Base-by-base conservation (phyloP, 2,329 filamentous ascomycete species). In the Trichoderma koningiopsis region DNA sequence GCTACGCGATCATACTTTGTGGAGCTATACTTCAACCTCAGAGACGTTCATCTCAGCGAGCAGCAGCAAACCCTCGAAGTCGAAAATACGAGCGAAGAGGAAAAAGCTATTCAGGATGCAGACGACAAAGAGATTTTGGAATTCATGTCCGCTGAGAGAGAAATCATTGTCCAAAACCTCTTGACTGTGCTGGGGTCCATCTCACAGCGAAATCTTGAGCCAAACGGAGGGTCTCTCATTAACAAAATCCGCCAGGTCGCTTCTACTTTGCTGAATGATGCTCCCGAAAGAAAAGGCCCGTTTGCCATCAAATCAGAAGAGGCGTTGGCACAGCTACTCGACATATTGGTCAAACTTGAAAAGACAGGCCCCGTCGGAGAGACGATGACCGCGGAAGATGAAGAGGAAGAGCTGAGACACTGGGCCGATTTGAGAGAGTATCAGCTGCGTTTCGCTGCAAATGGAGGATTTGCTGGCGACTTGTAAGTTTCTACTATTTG, bases 171-270 rank as follows among this genome's bases (percentile, higher is more conserved):
- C 13, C 89, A 92, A 73, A 90, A 94, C 77, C 85, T 97, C 2
- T 85, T 96, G 1, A 84, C 88, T 3, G 89, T 96, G 3, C 82
- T 97, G 5, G 87, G 88, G 31, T 92, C 88, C 68, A 92, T 97
- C 73, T 92, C 91, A 59, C 92, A 95, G 82, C 88, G 92, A 70
- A 94, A 94, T 78, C 91, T 96, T 85, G 93, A 97, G 72, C 87
- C 87, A n/a, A 88, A 88, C 71, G 86, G 86, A 22, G 82, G 81
- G n/a, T 87, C 86, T 0, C 80, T 88, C n/a, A 93, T 92, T 75
- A 89, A 89, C 82, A 96, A 97, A 83, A 92, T 97, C 73, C 91
- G 93, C 11, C 91, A 92, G 76, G 91, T 97, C 49, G 93, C 93
- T 1, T 91, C 90, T 33, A 96, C 93, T 0, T 84, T 97, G 8